Conservation (phyloP, 352 stramenopile genomes). For the Pythium brachiatum region DNA sequence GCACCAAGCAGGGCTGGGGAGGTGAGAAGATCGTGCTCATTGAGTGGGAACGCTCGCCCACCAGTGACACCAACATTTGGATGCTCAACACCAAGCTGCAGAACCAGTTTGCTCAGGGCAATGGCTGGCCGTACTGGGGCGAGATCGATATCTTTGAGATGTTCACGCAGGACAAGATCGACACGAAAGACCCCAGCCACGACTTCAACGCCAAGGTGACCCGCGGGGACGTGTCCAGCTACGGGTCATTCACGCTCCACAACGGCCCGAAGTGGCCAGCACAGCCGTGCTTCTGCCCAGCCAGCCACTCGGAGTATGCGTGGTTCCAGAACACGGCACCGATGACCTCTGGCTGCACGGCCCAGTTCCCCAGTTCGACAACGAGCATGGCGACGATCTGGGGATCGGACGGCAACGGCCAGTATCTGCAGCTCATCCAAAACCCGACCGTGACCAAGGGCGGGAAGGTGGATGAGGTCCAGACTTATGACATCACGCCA, state of each 20-base stretch:
- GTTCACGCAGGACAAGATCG: conserved; percentile 62
- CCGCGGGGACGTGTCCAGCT: conserved; percentile 41
- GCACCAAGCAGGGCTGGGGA: conserved; percentile 58
- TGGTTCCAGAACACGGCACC: conserved; percentile 60
- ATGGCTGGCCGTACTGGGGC: conserved; percentile 73
- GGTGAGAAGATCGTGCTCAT: conserved; percentile 73
- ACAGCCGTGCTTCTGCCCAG: conserved; percentile 58
- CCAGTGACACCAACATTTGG: conserved; percentile 83
- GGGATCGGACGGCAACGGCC: conserved; percentile 50
- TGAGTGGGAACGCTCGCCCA: conserved; percentile 58
- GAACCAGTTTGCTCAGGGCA: conserved; percentile 51
- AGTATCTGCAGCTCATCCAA: conserved; percentile 73
- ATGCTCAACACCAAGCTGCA: conserved; percentile 79
- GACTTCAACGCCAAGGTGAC: conserved; percentile 49
- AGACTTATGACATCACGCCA: conserved; percentile 60
- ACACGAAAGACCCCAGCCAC: conserved; percentile 38
- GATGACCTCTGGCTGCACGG: conserved; percentile 65
- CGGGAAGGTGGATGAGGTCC: conserved; percentile 37
- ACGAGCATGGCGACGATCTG: conserved; percentile 70
- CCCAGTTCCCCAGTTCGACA: conserved; percentile 57
- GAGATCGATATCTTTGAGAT: conserved; percentile 85
- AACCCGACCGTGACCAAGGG: conserved; percentile 65
- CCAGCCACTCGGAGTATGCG: conserved; percentile 38
- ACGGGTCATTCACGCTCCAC: conserved; percentile 73
- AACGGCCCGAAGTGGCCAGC: conserved; percentile 43